A percentile compares a stretch with the other conserved stretches of the same genome.
phyloP scores from a whole-genome alignment of 768 basidiomycete genomes.

The Agaricus sinodeliciosus region DNA sequence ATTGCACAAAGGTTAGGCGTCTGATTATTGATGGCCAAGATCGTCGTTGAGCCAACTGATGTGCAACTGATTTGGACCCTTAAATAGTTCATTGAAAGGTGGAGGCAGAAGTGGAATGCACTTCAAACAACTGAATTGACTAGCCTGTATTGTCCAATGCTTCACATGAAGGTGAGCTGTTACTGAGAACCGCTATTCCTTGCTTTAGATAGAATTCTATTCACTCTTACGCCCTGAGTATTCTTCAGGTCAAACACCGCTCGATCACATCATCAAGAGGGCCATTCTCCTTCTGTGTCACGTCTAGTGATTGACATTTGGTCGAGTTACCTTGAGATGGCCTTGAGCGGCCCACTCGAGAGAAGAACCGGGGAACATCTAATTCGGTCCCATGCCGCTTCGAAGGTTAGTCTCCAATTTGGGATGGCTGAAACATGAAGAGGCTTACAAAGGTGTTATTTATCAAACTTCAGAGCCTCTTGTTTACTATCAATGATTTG shows the following conservation, averaged over 20 bases:
- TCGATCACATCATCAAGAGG: slow-evolving; percentile 81
- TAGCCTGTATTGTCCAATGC: slow-evolving; percentile 69
- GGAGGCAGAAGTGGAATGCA: slow-evolving; percentile 76
- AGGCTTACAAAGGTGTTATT: neutral
- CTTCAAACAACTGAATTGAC: slow-evolving; percentile 67
- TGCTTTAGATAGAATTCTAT: neutral
- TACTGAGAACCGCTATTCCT: neutral
- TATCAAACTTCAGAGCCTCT: slow-evolving; percentile 32
- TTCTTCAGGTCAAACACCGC: slow-evolving; percentile 55
- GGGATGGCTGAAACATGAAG: neutral
- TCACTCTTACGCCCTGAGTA: neutral
- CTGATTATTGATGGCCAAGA: neutral
- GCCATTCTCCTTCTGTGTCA: slow-evolving; percentile 13
- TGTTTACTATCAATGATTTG: slow-evolving; percentile 82
- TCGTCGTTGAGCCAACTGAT: neutral
- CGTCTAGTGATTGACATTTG: slow-evolving; percentile 5
- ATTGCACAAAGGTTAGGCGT: slow-evolving; percentile 56
- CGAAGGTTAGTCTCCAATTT: slow-evolving; percentile 38
- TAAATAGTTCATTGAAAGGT: slow-evolving; percentile 74
- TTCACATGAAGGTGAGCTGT: slow-evolving; percentile 66
- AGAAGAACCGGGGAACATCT: slow-evolving; percentile 70
- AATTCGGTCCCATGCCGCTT: slow-evolving; percentile 65
- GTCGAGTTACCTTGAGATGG: slow-evolving; percentile 65
- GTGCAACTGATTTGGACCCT: neutral
- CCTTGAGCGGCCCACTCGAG: slow-evolving; percentile 72